A percentile compares a stretch with the other conserved stretches of the same genome.
These are phyloP conservation scores for Phytophthora megakarya DNA, from an alignment of 352 stramenopile species.

Conservation along the genomic window DNA sequence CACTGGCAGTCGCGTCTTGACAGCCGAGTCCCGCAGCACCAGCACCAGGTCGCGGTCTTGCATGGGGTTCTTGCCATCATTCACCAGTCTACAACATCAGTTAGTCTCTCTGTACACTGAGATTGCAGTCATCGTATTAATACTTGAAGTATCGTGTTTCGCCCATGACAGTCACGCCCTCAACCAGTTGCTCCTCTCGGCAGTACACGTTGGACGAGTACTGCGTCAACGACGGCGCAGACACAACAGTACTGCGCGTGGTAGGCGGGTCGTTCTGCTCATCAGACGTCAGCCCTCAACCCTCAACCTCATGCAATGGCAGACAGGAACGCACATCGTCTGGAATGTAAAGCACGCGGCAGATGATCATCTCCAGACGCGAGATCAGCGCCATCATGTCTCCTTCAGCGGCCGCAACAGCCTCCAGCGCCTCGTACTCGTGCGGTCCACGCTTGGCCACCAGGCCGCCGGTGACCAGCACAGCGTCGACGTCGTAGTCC, in stretches of 20 bases:
- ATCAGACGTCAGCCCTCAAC: constrained; percentile 14
- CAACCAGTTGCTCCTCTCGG: constrained; percentile 45
- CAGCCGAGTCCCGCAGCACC: constrained; percentile 61
- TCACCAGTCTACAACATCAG: constrained; percentile 44
- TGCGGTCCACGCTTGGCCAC: constrained; percentile 49
- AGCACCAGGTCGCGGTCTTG: constrained; percentile 61
- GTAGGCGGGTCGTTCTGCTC: constrained; percentile 77
- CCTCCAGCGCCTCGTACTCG: constrained; percentile 63
- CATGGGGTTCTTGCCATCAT: constrained; percentile 60
- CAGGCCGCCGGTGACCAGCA: constrained; percentile 76
- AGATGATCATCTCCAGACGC: constrained; percentile 87
- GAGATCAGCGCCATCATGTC: constrained; percentile 91
- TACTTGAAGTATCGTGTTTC: constrained; percentile 70
- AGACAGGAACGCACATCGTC: constrained; percentile 46
- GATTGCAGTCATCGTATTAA: background rate
- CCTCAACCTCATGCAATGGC: background rate
- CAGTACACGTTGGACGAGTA: constrained; percentile 82
- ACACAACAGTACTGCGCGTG: constrained; percentile 55
- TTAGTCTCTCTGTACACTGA: constrained; percentile 1
- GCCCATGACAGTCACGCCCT: constrained; percentile 51
- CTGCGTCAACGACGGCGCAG: constrained; percentile 72
- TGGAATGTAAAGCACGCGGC: constrained; percentile 83
- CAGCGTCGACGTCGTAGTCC: constrained; percentile 69
- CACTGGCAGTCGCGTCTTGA: constrained; percentile 44
- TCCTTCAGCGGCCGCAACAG: constrained; percentile 74